Percentiles rank a stretch among this genome's conserved stretches.
Evolutionary conservation across 805 yeast species (phyloP).

Genomic region (Tetrapisispora namnaoensis): DNA sequence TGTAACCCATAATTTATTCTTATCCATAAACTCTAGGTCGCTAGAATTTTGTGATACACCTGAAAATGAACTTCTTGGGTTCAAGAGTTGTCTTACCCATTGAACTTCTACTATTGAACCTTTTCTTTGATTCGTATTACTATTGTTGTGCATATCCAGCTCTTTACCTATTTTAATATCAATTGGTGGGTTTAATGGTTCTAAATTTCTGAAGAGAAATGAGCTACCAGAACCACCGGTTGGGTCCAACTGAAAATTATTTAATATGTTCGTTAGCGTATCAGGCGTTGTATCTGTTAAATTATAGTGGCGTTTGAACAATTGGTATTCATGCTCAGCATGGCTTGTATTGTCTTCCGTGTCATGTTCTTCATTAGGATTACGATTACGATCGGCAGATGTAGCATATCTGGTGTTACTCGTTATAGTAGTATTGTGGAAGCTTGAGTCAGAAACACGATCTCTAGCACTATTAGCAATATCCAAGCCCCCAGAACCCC

Average conservation of each 20-base stretch:
- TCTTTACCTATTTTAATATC: neutral
- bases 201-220: neutral
- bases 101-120: constrained; percentile 27
- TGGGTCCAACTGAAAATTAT: constrained; percentile 11
- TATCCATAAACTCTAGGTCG: neutral
- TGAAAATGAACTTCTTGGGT: constrained; percentile 31
- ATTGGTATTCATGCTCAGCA: constrained; percentile 10
- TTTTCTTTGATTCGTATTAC: constrained; percentile 9
- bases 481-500: neutral
- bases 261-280: constrained; percentile 15
- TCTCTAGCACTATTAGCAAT: neutral
- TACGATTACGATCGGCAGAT: neutral
- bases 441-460: neutral
- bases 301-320: constrained; percentile 22
- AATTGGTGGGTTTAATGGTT: constrained; percentile 2
- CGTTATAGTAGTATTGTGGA: neutral
- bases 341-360: too few relatives aligned
- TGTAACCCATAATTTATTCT: constrained; percentile 24
- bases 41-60: constrained; percentile 19
- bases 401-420: neutral
- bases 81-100: constrained; percentile 25
- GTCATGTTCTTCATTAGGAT: too few relatives aligned
- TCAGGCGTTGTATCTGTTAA: constrained; percentile 18
- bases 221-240: neutral
- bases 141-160: neutral